Conservation (phyloP, 306 rosid genomes). For the Sphenostylis stenocarpa region DNA sequence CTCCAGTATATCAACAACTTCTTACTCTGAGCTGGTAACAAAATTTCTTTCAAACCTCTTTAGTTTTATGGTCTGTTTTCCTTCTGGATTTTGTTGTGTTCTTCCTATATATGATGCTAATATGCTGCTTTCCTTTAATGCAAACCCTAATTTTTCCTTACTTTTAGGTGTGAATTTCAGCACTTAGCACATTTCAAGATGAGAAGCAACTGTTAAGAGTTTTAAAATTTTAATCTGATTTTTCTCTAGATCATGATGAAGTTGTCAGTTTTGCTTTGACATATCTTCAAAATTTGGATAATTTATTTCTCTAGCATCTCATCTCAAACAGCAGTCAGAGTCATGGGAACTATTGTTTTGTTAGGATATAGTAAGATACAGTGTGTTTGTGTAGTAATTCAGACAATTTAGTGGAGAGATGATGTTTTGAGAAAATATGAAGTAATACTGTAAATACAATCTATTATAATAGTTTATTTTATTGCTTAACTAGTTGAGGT, state of each 20-base stretch:
- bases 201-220: slow-evolving; percentile 56
- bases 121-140: slow-evolving; percentile 25
- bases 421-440: neutral
- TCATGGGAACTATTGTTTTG: neutral
- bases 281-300: neutral
- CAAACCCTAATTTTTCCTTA: slow-evolving; percentile 16
- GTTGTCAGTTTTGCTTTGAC: neutral
- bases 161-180: slow-evolving; percentile 54
- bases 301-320: neutral
- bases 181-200: slow-evolving; percentile 42
- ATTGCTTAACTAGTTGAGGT: no score
- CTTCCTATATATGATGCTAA: neutral
- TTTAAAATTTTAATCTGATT: neutral
- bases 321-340: neutral
- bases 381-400: neutral
- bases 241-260: neutral
- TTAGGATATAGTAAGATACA: neutral
- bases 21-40: slow-evolving; percentile 62
- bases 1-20: slow-evolving; percentile 60
- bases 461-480: no score
- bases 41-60: neutral
- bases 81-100: slow-evolving; percentile 1
- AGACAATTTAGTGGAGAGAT: neutral
- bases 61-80: neutral
- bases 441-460: neutral